These are phyloP conservation scores for Streptanthus diversifolius DNA, from an alignment of 345 rosid species.

Conservation along the genomic window DNA sequence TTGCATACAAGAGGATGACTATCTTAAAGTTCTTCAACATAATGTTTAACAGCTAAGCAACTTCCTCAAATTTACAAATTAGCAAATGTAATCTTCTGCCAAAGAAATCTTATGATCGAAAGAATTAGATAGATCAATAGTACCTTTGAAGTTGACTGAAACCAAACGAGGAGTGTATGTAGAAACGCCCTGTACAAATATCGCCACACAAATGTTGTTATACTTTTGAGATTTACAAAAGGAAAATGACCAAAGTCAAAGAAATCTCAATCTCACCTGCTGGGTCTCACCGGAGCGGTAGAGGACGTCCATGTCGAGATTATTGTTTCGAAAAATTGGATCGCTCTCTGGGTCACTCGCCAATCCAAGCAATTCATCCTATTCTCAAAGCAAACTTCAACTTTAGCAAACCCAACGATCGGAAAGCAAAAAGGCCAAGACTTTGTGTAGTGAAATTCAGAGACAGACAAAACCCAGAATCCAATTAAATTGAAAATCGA, in stretches of 20 bases:
- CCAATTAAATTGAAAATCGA: neutral
- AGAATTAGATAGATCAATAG: neutral
- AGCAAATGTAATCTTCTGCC: neutral
- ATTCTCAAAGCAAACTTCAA: conserved; percentile 2
- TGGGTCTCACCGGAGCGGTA: conserved; percentile 79
- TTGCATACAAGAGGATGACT: neutral
- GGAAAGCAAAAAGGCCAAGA: neutral
- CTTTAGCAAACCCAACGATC: neutral
- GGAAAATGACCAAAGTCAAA: conserved; percentile 4
- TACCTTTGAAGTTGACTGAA: conserved; percentile 81
- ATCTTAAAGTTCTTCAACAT: neutral
- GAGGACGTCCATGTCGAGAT: conserved; percentile 69
- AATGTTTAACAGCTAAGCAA: too few species aligned
- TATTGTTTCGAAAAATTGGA: conserved; percentile 54
- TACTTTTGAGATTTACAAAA: neutral
- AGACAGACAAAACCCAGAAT: conserved; percentile 4
- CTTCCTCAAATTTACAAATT: too few species aligned
- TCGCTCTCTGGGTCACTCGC: conserved; percentile 64
- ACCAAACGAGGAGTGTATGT: conserved; percentile 83
- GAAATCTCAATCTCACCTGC: conserved; percentile 42
- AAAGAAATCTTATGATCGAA: neutral
- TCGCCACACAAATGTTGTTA: neutral
- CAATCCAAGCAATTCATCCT: conserved; percentile 95
- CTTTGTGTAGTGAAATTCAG: neutral
- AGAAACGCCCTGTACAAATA: conserved; percentile 50